Conservation (phyloP, 2,329 filamentous ascomycete genomes). For the Aspergillus awamori region DNA sequence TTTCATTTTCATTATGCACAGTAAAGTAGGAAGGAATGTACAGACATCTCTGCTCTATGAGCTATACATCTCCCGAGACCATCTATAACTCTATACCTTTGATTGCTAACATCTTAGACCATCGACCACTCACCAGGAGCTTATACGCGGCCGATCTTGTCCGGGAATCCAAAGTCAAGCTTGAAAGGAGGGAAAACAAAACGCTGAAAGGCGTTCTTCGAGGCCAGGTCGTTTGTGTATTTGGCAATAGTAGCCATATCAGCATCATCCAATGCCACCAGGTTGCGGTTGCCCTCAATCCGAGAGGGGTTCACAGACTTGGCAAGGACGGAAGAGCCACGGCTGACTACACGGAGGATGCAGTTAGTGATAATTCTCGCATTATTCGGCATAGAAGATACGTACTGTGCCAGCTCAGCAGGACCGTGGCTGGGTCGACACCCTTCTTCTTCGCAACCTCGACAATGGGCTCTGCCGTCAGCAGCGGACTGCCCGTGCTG, state of each 20-base stretch:
- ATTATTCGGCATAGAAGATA: background rate
- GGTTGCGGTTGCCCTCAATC: constrained; percentile 45
- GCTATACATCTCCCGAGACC: background rate
- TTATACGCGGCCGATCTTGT: constrained; percentile 50
- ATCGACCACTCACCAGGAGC: background rate
- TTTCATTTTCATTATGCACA: constrained; percentile 8
- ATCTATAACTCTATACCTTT: background rate
- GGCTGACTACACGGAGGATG: constrained; percentile 31
- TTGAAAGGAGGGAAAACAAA: constrained; percentile 72
- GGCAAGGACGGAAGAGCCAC: constrained; percentile 46
- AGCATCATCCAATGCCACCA: constrained; percentile 42
- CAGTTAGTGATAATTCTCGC: background rate
- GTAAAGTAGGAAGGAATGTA: constrained; percentile 8
- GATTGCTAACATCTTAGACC: background rate
- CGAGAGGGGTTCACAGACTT: constrained; percentile 46
- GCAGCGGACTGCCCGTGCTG: constrained; percentile 47
- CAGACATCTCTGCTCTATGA: background rate
- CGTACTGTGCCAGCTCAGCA: constrained; percentile 50
- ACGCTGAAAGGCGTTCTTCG: constrained; percentile 38
- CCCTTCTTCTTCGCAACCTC: constrained; percentile 46
- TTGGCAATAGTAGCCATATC: constrained; percentile 43
- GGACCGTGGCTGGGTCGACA: constrained; percentile 42
- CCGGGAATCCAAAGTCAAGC: constrained; percentile 71
- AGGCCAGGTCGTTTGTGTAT: constrained; percentile 38
- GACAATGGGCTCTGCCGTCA: constrained; percentile 46